A percentile compares a stretch with the other conserved stretches of the same genome.
Conservation (phyloP, 2,329 filamentous ascomycete genomes). For the Claviceps quebecensis region DNA sequence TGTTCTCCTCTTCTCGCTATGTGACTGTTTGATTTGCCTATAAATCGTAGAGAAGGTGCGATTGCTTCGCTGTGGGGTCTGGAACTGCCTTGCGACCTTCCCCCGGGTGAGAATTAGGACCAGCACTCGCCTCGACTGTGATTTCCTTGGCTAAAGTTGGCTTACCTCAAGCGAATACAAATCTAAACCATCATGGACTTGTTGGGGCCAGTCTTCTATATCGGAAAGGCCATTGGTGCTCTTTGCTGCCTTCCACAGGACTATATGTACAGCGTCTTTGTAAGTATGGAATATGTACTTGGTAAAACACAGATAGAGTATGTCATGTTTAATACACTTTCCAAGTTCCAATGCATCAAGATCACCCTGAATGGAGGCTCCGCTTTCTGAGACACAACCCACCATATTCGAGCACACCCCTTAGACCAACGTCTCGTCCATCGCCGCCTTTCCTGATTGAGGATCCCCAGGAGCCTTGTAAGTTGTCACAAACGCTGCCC, state of each 20-base stretch:
- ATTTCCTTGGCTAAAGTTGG: too few relatives aligned
- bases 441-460: background rate
- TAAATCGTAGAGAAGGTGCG: background rate
- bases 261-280: background rate
- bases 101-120: background rate
- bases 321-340: background rate
- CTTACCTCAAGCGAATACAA: background rate
- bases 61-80: background rate
- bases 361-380: background rate
- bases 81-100: background rate
- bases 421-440: background rate
- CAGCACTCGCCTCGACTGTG: background rate
- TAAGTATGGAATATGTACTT: conserved; percentile 1
- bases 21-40: background rate
- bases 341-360: background rate
- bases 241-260: background rate
- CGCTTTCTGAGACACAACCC: too few relatives aligned
- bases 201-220: background rate
- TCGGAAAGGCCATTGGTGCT: background rate
- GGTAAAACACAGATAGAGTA: background rate
- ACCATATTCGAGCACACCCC: background rate
- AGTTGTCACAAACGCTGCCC: background rate
- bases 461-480: conserved; percentile 4
- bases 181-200: background rate
- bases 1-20: background rate